phyloP scores from a whole-genome alignment of 192 early-diverging fungal genomes.

The Coemansia sp. region DNA sequence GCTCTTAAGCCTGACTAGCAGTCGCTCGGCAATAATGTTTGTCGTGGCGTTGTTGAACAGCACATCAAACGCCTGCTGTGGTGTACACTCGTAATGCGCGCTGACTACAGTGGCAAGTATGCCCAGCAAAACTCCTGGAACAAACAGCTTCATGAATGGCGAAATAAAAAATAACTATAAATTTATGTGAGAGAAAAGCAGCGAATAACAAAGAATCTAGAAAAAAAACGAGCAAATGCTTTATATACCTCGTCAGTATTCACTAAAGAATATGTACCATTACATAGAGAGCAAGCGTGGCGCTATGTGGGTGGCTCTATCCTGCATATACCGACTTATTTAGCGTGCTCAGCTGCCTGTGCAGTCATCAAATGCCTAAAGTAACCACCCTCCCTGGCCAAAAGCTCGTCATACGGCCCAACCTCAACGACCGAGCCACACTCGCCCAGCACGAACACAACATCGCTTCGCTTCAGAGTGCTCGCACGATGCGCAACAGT shows the following conservation, averaged over 20 bases:
- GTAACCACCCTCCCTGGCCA: slow-evolving; percentile 57
- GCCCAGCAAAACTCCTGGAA: neutral
- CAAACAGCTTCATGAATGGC: slow-evolving; percentile 22
- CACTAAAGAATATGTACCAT: too few relatives aligned
- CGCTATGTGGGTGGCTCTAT: neutral
- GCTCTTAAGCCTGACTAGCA: slow-evolving; percentile 18
- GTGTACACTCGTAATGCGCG: slow-evolving; percentile 32
- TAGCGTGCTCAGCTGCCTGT: slow-evolving; percentile 37
- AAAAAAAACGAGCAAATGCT: neutral
- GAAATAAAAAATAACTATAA: too few relatives aligned
- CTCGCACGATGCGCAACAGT: slow-evolving; percentile 73
- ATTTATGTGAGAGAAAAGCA: too few relatives aligned
- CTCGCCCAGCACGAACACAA: slow-evolving; percentile 62
- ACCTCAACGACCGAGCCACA: slow-evolving; percentile 62
- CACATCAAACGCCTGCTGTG: slow-evolving; percentile 30
- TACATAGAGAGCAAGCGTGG: neutral
- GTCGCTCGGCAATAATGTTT: slow-evolving; percentile 10
- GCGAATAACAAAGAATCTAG: too few relatives aligned
- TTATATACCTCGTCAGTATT: neutral
- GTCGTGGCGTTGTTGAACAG: slow-evolving; percentile 25
- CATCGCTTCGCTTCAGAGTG: slow-evolving; percentile 74
- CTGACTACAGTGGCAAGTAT: neutral
- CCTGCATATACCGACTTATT: neutral
- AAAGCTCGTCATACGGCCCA: slow-evolving; percentile 65
- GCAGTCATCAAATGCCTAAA: slow-evolving; percentile 47